A percentile compares a stretch with the other conserved stretches of the same genome.
Conservation (phyloP, 257 asterid species). For the Ligustrum vulgare region DNA sequence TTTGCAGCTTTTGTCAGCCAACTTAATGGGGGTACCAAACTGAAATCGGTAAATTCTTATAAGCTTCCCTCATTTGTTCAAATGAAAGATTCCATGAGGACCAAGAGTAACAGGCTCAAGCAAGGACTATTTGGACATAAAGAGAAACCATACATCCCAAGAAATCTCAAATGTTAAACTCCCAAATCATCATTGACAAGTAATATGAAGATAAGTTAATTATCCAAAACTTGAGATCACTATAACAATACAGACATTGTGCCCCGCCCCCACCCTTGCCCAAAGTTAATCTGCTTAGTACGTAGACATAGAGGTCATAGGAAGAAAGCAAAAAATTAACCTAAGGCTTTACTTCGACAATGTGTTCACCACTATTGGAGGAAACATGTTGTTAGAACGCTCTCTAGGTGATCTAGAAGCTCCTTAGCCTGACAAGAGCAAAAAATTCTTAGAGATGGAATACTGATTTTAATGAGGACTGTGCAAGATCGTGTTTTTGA, state of each 20-base stretch:
- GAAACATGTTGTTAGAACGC: too few relatives aligned
- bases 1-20: constrained; percentile 5
- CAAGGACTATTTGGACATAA: background rate
- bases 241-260: background rate
- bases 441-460: too few relatives aligned
- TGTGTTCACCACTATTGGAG: too few relatives aligned
- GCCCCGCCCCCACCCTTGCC: too few relatives aligned
- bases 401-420: too few relatives aligned
- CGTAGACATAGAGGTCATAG: constrained; percentile 14
- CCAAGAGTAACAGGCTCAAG: background rate
- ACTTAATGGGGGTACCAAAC: background rate
- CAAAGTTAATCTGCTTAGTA: background rate
- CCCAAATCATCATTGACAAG: background rate
- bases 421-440: too few relatives aligned
- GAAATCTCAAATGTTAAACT: background rate
- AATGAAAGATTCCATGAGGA: background rate
- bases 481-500: too few relatives aligned
- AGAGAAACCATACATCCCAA: background rate
- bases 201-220: background rate
- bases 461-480: too few relatives aligned
- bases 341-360: too few relatives aligned
- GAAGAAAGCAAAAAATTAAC: background rate
- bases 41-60: constrained; percentile 12
- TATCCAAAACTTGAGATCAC: background rate
- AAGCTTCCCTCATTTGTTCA: background rate